Evolutionary conservation across 2,329 filamentous ascomycete genomes (phyloP), one percentile per base, ranked within the genome.

Genomic region (Ophiosphaerella korrae): DNA sequence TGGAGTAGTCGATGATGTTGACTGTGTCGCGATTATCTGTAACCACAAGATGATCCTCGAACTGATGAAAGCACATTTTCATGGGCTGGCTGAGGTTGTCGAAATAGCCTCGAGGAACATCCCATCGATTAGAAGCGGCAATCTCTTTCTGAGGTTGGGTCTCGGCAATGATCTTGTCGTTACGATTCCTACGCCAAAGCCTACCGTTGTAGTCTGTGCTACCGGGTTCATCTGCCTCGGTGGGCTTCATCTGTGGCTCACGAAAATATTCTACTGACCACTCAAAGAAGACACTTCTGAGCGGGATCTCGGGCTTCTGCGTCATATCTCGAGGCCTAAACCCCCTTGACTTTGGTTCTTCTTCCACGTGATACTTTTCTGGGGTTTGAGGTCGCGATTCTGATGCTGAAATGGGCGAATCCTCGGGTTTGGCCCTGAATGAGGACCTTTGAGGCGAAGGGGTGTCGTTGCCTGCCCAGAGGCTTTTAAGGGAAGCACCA

Each of bases 251-350:
- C 74, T 99, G 94, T 29, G 94, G 94, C 73, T 97, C 92, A 26
- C 92, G 90, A 81, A 97, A 99, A 72, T 99, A 97, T 73, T 86
- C 93, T 38, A 94, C 92, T 3, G 92, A 96, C 92, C 93, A 99
- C 57, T 96, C 90, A 56, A 96, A 81, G 73, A 97, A 96, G 7
- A 83, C 87, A 70, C 92, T 96, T 52, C 83, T 83, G 14, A 99
- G 74, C 1, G 94, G 94, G 24, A 97, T 82, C 11, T 73, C 75
- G 1, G 89, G 88, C 8, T 78, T 63, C 45, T 84, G 78, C 1
- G 81, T 78, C 26, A 84, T 71, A 53, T 86, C 81, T 50, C 87
- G 84, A 43, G 84, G 78, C 57, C 84, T 77, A 66, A 89, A 96
- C 0, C 86, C 84, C 9, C 89, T 88, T 3, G 92, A 92, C n/a